Conservation (phyloP, 164 flowering plant genomes). For the Sextonia rubra region DNA sequence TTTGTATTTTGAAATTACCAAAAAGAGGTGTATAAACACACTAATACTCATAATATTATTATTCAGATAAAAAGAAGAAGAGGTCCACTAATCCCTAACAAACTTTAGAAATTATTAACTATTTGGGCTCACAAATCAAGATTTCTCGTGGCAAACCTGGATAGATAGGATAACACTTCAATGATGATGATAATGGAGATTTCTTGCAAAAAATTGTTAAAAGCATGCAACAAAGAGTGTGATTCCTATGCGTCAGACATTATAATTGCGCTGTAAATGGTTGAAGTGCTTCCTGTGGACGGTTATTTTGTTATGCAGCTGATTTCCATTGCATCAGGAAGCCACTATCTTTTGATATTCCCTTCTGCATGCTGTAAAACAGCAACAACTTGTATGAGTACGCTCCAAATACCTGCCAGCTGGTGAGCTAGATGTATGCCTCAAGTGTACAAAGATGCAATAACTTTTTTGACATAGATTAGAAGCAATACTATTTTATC, state of each 20-base stretch:
- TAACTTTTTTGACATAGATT: background rate
- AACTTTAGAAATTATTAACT: no score
- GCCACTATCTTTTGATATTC: slow-evolving; percentile 71
- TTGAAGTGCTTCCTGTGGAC: slow-evolving; percentile 51
- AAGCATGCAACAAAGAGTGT: no score
- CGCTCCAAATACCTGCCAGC: slow-evolving; percentile 73
- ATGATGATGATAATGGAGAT: no score
- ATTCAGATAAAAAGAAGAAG: no score
- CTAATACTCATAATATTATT: no score
- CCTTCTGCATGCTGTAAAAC: slow-evolving; percentile 61
- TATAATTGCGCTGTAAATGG: background rate
- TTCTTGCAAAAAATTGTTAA: no score
- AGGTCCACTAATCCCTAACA: no score
- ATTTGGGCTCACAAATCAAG: no score
- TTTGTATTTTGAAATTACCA: no score
- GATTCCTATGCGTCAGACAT: background rate
- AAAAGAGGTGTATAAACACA: no score
- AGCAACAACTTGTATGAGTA: slow-evolving; percentile 63
- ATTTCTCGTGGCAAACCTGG: no score
- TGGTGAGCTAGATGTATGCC: background rate
- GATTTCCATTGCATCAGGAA: slow-evolving; percentile 66
- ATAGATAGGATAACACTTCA: no score
- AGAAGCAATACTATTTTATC: background rate
- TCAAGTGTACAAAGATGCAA: background rate
- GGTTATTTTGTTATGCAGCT: slow-evolving; percentile 76